phyloP scores from a whole-genome alignment of 106 monocot species.

The Dendrobium officinale region DNA sequence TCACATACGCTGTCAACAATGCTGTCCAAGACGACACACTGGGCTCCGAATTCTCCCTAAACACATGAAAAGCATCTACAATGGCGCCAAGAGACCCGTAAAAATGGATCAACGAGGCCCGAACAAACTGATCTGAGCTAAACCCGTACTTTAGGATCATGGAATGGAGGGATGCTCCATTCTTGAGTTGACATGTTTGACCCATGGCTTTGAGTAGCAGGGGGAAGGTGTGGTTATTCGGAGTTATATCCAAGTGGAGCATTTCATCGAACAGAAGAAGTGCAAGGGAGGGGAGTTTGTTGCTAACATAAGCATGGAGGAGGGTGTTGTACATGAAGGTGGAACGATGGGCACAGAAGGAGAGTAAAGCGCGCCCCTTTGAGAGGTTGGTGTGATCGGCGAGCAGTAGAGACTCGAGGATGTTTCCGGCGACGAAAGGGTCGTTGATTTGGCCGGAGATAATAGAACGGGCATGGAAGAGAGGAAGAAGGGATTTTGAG shows the following conservation, averaged over 20 bases:
- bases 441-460: conserved; percentile 9
- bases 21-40: conserved; percentile 36
- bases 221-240: conserved; percentile 13
- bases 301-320: neutral
- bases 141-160: conserved; percentile 7
- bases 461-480: conserved; percentile 9
- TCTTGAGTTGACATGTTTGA: neutral
- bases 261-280: conserved; percentile 7
- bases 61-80: neutral
- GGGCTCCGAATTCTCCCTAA: neutral
- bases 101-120: conserved; percentile 11
- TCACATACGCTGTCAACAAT: conserved; percentile 26
- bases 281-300: neutral
- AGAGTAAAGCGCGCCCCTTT: conserved; percentile 2
- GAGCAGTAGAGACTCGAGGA: conserved; percentile 8
- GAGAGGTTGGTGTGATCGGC: neutral
- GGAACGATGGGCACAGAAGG: conserved; percentile 4
- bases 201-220: conserved; percentile 8
- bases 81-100: neutral
- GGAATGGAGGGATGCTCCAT: neutral
- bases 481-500: neutral
- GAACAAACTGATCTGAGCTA: neutral
- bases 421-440: conserved; percentile 15
- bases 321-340: conserved; percentile 14
- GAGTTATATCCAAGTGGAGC: neutral